Percentiles rank a stretch among this genome's conserved stretches.
Conservation (phyloP, 768 basidiomycete genomes). For the Lepiota venenata region DNA sequence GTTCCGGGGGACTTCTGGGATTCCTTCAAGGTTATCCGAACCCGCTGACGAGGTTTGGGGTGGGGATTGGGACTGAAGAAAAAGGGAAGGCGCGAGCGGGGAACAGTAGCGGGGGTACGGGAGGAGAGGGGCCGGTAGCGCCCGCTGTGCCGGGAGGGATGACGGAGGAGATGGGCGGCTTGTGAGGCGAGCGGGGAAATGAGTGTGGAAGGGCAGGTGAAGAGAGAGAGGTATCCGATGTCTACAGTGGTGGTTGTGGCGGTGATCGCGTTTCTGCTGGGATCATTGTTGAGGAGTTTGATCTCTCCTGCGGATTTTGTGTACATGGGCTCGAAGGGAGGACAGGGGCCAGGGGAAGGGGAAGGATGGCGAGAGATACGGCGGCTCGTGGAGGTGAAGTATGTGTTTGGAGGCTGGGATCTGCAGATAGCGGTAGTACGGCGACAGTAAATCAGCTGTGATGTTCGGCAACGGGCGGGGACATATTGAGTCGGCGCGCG, state of each 20-base stretch:
- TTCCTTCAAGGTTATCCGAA: constrained; percentile 63
- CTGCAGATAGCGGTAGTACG: constrained; percentile 83
- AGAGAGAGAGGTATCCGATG: constrained; percentile 30
- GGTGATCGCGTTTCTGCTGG: constrained; percentile 87
- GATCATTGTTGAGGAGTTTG: constrained; percentile 85
- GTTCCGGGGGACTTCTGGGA: constrained; percentile 44
- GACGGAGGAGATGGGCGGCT: constrained; percentile 24
- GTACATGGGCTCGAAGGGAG: constrained; percentile 58
- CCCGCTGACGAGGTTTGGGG: constrained; percentile 48
- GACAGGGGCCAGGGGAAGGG: constrained; percentile 45
- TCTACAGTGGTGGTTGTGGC: constrained; percentile 72
- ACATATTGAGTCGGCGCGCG: constrained; percentile 16
- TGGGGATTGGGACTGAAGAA: constrained; percentile 11
- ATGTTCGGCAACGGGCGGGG: constrained; percentile 24
- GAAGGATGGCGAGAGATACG: constrained; percentile 83
- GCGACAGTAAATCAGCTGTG: constrained; percentile 38
- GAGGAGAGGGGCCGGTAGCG: constrained; percentile 13
- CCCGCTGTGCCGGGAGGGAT: constrained; percentile 36
- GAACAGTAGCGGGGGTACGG: constrained; percentile 15
- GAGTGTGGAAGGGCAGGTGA: constrained; percentile 10
- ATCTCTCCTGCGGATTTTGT: constrained; percentile 91
- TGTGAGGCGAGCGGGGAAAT: constrained; percentile 9
- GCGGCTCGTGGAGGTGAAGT: constrained; percentile 78
- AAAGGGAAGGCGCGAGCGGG: constrained; percentile 9
- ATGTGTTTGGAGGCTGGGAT: constrained; percentile 82